Base-by-base conservation (phyloP, 495 filamentous ascomycete species). In the Talaromyces nanjingensis region DNA sequence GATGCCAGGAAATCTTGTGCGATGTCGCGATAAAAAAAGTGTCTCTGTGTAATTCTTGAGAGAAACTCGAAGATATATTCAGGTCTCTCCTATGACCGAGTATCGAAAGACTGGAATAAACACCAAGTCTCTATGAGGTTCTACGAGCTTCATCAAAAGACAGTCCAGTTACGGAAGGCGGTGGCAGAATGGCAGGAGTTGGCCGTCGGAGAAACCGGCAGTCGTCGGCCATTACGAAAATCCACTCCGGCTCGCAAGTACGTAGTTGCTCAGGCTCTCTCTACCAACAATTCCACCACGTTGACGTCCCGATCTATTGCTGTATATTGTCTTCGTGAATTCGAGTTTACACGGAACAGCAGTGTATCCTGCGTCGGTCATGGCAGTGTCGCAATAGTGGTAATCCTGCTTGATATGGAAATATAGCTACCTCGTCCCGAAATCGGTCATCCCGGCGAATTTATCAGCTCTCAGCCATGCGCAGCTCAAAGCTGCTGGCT, bases 401-500 rank as follows among this genome's bases (percentile, higher is more conserved):
- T 63, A 65, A 63, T 25, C 42, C 47, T 62, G 54, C 70, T 62
- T 72, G 70, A 74, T 72, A 76, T 78, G 78, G 73, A 76, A 73
- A 69, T 66, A 64, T 68, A 65, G 54, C 65, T 65, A 31, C 22
- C 59, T 59, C 69, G 60, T 65, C 24, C 37, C 29, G 45, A 52
- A 62, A 20, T 62, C 45, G 47, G 47, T 52, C 27, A 22, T 25
- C n/a, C 9, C 22, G 18, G 45, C 45, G 29, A 53, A 52, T 33
- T 59, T 56, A 63, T 64, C 59, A 59, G 57, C 67, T 55, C 55
- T 69, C 65, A 69, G 72, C 72, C 65, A 79, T 79, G 77, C 77
- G 77, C 77, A 73, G 76, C 68, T 67, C 74, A 67, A 72, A 74
- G 67, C 63, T 76, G 34, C 72, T 74, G 59, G 71, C 71, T 39